These are phyloP conservation scores for Purpureocillium lavendulum DNA, from an alignment of 2,329 filamentous ascomycete species.

Conservation along the genomic window DNA sequence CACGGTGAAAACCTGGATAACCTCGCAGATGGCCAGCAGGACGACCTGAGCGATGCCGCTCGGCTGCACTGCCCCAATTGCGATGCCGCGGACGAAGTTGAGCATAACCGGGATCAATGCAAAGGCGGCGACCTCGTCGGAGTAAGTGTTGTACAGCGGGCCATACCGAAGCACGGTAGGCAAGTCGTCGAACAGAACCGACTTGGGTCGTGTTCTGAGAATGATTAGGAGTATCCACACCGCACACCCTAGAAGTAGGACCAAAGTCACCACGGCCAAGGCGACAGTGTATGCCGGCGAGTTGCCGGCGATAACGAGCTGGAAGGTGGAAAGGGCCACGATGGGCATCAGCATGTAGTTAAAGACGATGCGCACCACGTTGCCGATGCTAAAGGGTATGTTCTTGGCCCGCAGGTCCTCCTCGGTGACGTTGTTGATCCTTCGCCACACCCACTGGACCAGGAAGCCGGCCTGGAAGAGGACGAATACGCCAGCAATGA, in stretches of 20 bases:
- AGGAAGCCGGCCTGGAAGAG: conserved; percentile 72
- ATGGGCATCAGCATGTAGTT: conserved; percentile 88
- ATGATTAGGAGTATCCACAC: conserved; percentile 77
- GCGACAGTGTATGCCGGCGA: conserved; percentile 66
- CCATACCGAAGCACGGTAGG: conserved; percentile 85
- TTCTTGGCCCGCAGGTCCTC: conserved; percentile 90
- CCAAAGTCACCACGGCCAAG: conserved; percentile 66
- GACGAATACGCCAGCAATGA: conserved; percentile 59
- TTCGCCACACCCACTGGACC: conserved; percentile 66
- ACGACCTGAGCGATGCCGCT: conserved; percentile 92
- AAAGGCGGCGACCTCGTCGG: conserved; percentile 84
- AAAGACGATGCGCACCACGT: conserved; percentile 77
- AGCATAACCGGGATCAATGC: conserved; percentile 79
- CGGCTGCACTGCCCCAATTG: conserved; percentile 85
- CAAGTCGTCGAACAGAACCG: conserved; percentile 87
- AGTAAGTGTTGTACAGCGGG: conserved; percentile 94
- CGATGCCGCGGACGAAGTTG: conserved; percentile 78
- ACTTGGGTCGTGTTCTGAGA: conserved; percentile 69
- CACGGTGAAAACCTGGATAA: conserved; percentile 78
- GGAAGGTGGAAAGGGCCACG: conserved; percentile 80
- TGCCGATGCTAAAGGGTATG: conserved; percentile 74
- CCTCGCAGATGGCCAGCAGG: conserved; percentile 86
- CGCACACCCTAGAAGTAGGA: conserved; percentile 64
- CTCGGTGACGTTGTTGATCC: conserved; percentile 62
- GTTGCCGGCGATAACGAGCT: conserved; percentile 65